Base-by-base conservation (phyloP, 148 eudicot genomes). In the Nepenthes mirabilis region DNA sequence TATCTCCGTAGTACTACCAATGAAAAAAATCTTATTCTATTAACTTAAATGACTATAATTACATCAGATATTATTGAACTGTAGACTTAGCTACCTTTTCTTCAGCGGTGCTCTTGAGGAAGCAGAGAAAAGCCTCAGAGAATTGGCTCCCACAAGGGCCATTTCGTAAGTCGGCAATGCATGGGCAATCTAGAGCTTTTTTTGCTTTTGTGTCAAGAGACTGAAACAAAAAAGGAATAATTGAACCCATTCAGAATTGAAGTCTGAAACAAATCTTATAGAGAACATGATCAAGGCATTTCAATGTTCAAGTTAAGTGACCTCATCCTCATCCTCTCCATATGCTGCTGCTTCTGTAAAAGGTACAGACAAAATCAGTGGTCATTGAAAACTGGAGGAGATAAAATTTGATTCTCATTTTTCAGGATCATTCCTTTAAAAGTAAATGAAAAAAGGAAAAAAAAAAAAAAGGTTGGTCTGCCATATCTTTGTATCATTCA, bases 151-250 rank as follows among this genome's bases (percentile, higher is more conserved):
- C 98, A 70, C 98, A 91, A 1, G 86, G 69, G 37, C 98, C 98
- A 57, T 56, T 79, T 51, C 79, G 70, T 64, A 91, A 72, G 69
- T 88, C 84, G 68, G 88, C 86, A 37, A 91, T 78, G 63, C 98
- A 88, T 54, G 98, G 98, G 75, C 96, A 91, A 56, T 91, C 86
- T 59, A 91, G 64, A 4, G 96, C 96, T 71, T 83, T 88, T 53
- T 71, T 73, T 61, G 97, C 97, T 68, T 80, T 79, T 47, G 68
- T 86, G 64, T 91, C 97, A 58, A 80, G 70, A 64, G 96, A 81
- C 86, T 86, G 79, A 11, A 11, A 45, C 48, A 68, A 76, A 35
- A 11, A 36, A 67, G 58, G 62, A 52, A 34, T 37, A 56, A 62
- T 36, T 56, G 56, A 56, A 52, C 53, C 47, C 56, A 52, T 51